Conservation (phyloP, 148 eudicot species). For the Cornus kousa region DNA sequence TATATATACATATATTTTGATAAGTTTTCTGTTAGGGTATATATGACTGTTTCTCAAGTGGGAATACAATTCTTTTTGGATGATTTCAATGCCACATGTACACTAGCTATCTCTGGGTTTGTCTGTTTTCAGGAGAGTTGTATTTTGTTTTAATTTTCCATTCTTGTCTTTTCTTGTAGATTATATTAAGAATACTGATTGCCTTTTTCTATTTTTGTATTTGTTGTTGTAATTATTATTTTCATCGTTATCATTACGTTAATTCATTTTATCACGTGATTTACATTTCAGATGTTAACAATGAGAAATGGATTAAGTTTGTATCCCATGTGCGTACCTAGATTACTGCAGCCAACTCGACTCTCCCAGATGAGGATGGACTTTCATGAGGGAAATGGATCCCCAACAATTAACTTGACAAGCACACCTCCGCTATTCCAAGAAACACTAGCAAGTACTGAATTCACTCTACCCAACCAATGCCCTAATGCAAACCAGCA, state of each 20-base stretch:
- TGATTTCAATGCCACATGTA: too few species aligned
- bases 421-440: conserved; percentile 24
- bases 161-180: too few species aligned
- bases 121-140: too few species aligned
- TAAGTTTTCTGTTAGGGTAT: too few species aligned
- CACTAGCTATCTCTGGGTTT: too few species aligned
- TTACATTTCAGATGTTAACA: conserved; percentile 63
- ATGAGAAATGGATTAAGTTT: conserved; percentile 76
- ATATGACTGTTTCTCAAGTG: too few species aligned
- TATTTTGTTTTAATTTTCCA: too few species aligned
- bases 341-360: conserved; percentile 48
- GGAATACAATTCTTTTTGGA: too few species aligned
- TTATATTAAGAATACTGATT: not conserved
- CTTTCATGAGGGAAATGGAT: conserved; percentile 28
- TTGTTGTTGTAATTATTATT: not conserved
- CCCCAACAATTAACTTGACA: conserved; percentile 20
- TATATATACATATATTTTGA: too few species aligned
- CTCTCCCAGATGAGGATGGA: conserved; percentile 47
- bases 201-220: not conserved
- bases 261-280: not conserved
- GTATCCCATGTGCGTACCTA: conserved; percentile 68
- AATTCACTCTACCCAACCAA: conserved; percentile 28
- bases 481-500: conserved; percentile 26
- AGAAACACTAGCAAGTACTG: conserved; percentile 19
- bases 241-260: not conserved